Evolutionary conservation across 129 eudicot genomes (phyloP), one percentile per base, ranked within the genome.

Genomic region (Gnaphalium uliginosum): DNA sequence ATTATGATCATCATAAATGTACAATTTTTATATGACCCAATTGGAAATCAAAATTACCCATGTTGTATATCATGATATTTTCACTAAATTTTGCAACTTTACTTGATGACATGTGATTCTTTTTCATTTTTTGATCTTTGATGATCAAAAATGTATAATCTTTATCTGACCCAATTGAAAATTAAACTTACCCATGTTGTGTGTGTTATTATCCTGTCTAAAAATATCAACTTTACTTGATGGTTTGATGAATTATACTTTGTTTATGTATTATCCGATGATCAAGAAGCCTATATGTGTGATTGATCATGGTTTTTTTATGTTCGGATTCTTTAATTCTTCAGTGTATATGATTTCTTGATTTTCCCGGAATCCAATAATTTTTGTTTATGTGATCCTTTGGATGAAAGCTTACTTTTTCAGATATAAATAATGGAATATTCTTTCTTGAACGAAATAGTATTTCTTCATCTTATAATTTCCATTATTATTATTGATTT

Each of bases 1-100:
- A 56, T 85, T 71, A 56, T 87, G 76, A 82, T 73, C 21, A 82
- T 89, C 80, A 80, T 58, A 61, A 89, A 83, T 89, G 96, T 89
- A 78, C 72, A 66, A 78, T 32, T 39, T 66, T 76, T 76, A 66
- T 76, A 10, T 19, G 13, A 78, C 66, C 76, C 19, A 60, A 70
- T 69, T 30, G 29, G 62, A 79, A 82, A 84, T 54, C 76, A 32
- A 89, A 86, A 86, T 92, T 89, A 76, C 72, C 68, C 68, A 62
- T 62, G 68, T 76, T 22, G 27, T 30, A 5, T 73, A 50, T 74
- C 30, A n/a, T 6, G 5, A 69, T 72, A 26, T 62, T 53, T 24
- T 66, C 46, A 41, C 9, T 67, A n/a, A 11, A 39, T 0, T 15
- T 27, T 62, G 5, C n/a, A 15, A 56, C 61, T 21, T 21, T 56